Evolutionary conservation across 371 early-diverging fungal genomes (phyloP), one percentile per base, ranked within the genome.

Genomic region (Zychaea mexicana): DNA sequence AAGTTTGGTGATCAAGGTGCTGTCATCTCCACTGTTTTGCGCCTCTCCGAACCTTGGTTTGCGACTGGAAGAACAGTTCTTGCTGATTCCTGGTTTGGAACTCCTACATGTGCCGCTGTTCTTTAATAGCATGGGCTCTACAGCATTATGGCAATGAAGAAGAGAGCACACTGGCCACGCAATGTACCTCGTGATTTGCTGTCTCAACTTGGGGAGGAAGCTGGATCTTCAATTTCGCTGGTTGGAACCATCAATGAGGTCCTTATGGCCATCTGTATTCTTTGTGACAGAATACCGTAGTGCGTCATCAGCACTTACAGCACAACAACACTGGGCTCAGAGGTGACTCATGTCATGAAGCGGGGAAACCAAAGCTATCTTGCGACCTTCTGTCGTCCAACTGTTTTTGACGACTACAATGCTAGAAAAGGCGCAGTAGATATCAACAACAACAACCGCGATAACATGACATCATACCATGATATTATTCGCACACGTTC

Each of bases 391-490:
- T 27, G 17, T 13, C 52, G 52, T 4, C 27, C 52, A 7, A 17
- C 52, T 27, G 52, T 52, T 1, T 52, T 52, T 52, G 52, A 52
- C n/a, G n/a, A n/a, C n/a, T n/a, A n/a, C n/a, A n/a, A n/a, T n/a
- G n/a, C n/a, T n/a, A n/a, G n/a, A n/a, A n/a, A n/a, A n/a, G n/a
- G n/a, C n/a, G n/a, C n/a, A n/a, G n/a, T n/a, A n/a, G n/a, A n/a
- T n/a, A n/a, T n/a, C n/a, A n/a, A n/a, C n/a, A n/a, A n/a, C n/a
- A n/a, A n/a, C n/a, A n/a, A n/a, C n/a, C n/a, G n/a, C n/a, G n/a
- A n/a, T n/a, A n/a, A n/a, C n/a, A n/a, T n/a, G n/a, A n/a, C n/a
- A n/a, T n/a, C n/a, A n/a, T n/a, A n/a, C n/a, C n/a, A n/a, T n/a
- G n/a, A n/a, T n/a, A n/a, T n/a, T n/a, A n/a, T n/a, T n/a, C n/a